A percentile compares a stretch with the other conserved stretches of the same genome.
Evolutionary conservation across 1,284 basidiomycete genomes (phyloP).

Genomic region (Tilletia walkeri): DNA sequence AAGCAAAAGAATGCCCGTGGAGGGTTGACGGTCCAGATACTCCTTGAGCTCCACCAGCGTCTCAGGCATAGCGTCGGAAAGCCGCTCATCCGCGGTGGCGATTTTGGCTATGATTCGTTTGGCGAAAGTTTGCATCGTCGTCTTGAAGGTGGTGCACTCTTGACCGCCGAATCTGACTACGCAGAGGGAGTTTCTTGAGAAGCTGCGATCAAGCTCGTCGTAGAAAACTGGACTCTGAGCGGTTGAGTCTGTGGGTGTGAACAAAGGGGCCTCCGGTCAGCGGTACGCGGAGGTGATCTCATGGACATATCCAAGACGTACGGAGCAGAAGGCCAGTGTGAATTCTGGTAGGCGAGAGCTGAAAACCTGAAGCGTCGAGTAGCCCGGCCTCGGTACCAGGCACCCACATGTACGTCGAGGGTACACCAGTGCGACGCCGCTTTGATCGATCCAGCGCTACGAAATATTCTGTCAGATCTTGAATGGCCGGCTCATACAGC

Average conservation of each 20-base stretch:
- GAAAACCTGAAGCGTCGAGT: too few species aligned
- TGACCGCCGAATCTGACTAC: background rate
- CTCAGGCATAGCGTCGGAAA: background rate
- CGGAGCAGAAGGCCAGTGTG: background rate
- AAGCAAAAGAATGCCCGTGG: background rate
- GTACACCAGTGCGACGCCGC: background rate
- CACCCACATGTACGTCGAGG: background rate
- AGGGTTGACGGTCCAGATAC: background rate
- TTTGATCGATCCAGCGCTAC: background rate
- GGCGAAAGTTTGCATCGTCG: background rate
- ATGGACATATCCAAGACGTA: background rate
- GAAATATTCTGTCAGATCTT: constrained; percentile 2
- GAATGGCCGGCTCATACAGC: background rate
- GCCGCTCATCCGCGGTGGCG: background rate
- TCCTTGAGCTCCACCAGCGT: background rate
- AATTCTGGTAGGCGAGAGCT: background rate
- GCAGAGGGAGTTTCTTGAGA: background rate
- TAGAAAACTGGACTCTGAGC: constrained; percentile 4
- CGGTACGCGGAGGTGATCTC: too few species aligned
- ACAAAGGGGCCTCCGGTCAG: too few species aligned
- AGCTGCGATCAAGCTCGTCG: background rate
- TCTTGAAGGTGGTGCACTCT: background rate
- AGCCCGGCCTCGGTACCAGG: background rate
- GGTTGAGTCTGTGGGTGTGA: background rate
- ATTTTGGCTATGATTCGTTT: background rate